Evolutionary conservation across 2,329 filamentous ascomycete species (phyloP).

Genomic region (Fusarium musae): DNA sequence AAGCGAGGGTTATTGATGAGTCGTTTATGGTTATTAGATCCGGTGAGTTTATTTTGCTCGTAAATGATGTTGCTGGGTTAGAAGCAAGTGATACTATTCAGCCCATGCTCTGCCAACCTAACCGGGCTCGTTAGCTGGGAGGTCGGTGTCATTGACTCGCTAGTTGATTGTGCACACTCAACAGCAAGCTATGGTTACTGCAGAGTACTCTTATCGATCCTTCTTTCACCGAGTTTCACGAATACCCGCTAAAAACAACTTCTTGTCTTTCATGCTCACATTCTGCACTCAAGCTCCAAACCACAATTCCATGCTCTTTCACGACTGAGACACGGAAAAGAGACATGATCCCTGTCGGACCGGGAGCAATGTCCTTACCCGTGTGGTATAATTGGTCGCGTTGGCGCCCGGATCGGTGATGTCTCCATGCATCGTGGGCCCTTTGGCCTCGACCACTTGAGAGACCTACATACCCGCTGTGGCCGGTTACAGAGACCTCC

Average conservation of each 20-base stretch:
- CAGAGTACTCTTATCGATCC: background rate
- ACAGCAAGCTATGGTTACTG: too few relatives aligned
- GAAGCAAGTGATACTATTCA: background rate
- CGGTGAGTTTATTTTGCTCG: background rate
- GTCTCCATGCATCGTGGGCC: slow-evolving; percentile 41
- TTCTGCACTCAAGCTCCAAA: slow-evolving; percentile 6
- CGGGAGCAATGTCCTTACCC: slow-evolving; percentile 27
- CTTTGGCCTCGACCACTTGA: slow-evolving; percentile 39
- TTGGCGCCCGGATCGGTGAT: slow-evolving; percentile 50
- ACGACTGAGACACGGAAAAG: slow-evolving; percentile 30
- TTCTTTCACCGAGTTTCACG: background rate
- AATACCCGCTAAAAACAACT: slow-evolving; percentile 5
- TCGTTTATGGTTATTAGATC: background rate
- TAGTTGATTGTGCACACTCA: background rate
- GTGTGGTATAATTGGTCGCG: slow-evolving; percentile 47
- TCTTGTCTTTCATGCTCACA: background rate
- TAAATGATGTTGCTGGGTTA: background rate
- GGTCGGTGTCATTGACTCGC: background rate
- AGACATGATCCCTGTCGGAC: slow-evolving; percentile 32
- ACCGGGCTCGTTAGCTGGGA: background rate
- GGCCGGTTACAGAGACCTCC: slow-evolving; percentile 34
- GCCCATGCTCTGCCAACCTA: slow-evolving; percentile 2
- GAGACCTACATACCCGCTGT: slow-evolving; percentile 46
- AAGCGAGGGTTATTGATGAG: background rate
- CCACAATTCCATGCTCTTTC: slow-evolving; percentile 16